A percentile compares a stretch with the other conserved stretches of the same genome.
phyloP scores from a whole-genome alignment of 441 rosid genomes.

The Adansonia gregorii region DNA sequence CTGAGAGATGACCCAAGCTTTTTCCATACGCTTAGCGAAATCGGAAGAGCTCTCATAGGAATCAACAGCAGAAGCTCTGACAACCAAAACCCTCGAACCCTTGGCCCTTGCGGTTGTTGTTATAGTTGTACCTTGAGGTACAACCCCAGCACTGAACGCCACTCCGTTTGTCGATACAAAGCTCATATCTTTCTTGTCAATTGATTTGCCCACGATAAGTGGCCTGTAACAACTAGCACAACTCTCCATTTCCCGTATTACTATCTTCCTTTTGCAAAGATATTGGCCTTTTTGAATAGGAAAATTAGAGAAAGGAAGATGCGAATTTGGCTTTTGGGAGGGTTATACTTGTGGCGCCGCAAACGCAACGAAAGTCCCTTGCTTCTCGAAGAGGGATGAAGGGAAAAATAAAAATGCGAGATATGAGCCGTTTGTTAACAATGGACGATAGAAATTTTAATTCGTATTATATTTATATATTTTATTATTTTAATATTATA shows the following conservation, averaged over 20 bases:
- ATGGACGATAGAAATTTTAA: not conserved
- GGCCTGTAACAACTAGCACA: conserved; percentile 41
- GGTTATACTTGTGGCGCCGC: not conserved
- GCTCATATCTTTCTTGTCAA: conserved; percentile 21
- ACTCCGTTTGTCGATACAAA: conserved; percentile 27
- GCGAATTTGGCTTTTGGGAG: not conserved
- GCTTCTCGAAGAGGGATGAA: conserved; percentile 8
- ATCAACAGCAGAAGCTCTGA: conserved; percentile 70
- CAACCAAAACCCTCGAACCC: conserved; percentile 25
- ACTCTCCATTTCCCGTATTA: conserved; percentile 27
- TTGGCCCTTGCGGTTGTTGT: not conserved
- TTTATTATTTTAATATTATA: too few species aligned
- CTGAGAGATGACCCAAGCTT: conserved; percentile 88
- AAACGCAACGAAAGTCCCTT: not conserved
- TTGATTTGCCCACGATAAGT: conserved; percentile 28
- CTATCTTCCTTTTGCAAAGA: not conserved
- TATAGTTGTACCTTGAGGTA: conserved; percentile 15
- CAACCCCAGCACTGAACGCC: conserved; percentile 27
- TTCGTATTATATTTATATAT: too few species aligned
- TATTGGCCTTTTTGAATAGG: not conserved
- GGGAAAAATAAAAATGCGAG: conserved; percentile 10
- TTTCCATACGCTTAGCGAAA: conserved; percentile 77
- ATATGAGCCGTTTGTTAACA: not conserved
- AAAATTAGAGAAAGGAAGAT: not conserved
- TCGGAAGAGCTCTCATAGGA: conserved; percentile 71